phyloP scores from a whole-genome alignment of 176 grass and related monocot species.

The Musa schizocarpa region DNA sequence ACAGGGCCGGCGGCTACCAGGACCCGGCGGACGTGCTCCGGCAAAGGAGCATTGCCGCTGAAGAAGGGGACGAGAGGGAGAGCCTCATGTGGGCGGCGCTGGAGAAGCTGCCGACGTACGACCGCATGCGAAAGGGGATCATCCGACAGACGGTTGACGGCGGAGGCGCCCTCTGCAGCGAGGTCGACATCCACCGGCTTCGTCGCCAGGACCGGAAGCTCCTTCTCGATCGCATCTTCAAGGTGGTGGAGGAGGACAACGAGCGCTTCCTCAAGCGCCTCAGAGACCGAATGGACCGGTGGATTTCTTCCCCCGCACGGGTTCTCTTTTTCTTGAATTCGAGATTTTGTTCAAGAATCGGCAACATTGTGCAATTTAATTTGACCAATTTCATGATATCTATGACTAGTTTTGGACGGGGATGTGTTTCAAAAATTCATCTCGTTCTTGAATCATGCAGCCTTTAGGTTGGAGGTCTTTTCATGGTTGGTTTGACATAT shows the following conservation, averaged over 20 bases:
- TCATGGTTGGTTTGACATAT: neutral
- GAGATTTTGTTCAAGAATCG: neutral
- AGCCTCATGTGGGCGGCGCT: constrained; percentile 65
- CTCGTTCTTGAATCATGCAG: neutral
- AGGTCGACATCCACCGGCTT: constrained; percentile 44
- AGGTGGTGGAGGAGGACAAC: constrained; percentile 59
- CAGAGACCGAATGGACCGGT: constrained; percentile 47
- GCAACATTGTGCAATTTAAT: too few species aligned
- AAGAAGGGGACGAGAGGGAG: constrained; percentile 55
- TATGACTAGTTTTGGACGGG: too few species aligned
- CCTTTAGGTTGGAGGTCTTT: neutral
- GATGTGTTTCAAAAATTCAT: neutral
- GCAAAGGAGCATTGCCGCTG: neutral
- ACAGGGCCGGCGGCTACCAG: constrained; percentile 19
- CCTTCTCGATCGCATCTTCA: constrained; percentile 47
- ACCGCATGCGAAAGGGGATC: constrained; percentile 42
- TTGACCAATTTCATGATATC: too few species aligned
- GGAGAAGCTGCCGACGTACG: constrained; percentile 87
- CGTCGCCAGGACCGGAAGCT: constrained; percentile 24
- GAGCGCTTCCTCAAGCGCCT: constrained; percentile 46
- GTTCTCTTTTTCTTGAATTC: neutral
- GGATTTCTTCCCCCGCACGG: neutral
- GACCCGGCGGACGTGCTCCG: constrained; percentile 32
- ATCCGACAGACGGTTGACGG: constrained; percentile 23
- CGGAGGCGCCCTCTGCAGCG: constrained; percentile 1